These are phyloP conservation scores for Rhizopus arrhizus DNA, from an alignment of 371 early-diverging fungal species.

Conservation along the genomic window DNA sequence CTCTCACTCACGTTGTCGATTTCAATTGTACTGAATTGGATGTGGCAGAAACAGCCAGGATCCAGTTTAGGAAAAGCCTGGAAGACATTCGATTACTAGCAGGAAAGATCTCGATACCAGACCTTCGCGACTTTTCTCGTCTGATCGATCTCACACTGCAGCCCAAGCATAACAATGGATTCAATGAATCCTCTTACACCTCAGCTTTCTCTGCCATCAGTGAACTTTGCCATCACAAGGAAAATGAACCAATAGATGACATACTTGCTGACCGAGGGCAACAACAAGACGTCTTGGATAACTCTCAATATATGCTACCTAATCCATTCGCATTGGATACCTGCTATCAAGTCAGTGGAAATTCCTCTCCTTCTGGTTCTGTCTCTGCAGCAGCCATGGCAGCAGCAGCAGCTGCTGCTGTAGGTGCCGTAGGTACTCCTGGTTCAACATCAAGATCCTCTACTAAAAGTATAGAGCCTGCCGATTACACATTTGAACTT, in stretches of 20 bases:
- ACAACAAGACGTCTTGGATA: constrained; percentile 8
- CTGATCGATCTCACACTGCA: constrained; percentile 41
- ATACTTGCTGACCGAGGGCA: constrained; percentile 10
- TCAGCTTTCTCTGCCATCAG: constrained; percentile 36
- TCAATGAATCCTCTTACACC: constrained; percentile 6
- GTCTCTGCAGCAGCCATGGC: constrained; percentile 34
- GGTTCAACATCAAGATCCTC: constrained; percentile 17
- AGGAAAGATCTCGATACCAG: constrained; percentile 28
- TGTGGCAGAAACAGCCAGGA: constrained; percentile 36
- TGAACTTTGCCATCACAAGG: constrained; percentile 27
- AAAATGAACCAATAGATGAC: neutral
- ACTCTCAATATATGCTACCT: too few relatives aligned
- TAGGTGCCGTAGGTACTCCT: constrained; percentile 40
- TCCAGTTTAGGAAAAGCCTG: constrained; percentile 43
- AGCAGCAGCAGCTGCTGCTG: constrained; percentile 34
- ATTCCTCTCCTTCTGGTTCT: constrained; percentile 26
- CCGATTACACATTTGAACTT: constrained; percentile 54
- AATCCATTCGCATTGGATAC: neutral
- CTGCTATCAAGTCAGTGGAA: constrained; percentile 18
- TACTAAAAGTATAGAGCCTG: constrained; percentile 47
- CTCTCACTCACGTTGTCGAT: constrained; percentile 47
- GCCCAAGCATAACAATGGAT: constrained; percentile 10
- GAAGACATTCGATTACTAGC: constrained; percentile 40
- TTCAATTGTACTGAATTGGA: constrained; percentile 38
- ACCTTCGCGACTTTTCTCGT: constrained; percentile 38